A percentile compares a stretch with the other conserved stretches of the same genome.
phyloP scores from a whole-genome alignment of 176 grass and related monocot species.

The Rhynchospora pubera region DNA sequence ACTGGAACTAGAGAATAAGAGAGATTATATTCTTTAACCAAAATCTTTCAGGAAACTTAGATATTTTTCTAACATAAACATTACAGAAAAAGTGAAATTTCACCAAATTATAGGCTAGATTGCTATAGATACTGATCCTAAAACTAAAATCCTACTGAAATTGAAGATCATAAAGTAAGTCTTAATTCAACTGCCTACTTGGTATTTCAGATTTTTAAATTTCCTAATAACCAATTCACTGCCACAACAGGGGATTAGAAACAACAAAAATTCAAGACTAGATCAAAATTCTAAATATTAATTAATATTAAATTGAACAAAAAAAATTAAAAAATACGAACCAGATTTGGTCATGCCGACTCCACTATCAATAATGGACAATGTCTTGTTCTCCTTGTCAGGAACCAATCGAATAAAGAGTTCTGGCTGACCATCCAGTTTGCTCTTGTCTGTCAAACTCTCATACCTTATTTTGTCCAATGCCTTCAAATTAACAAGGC shows the following conservation, averaged over 20 bases:
- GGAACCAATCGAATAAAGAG: slow-evolving; percentile 35
- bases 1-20: not conserved
- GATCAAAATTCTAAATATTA: not conserved
- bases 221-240: not conserved
- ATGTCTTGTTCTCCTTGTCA: slow-evolving; percentile 28
- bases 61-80: not conserved
- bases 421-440: slow-evolving; percentile 34
- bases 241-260: not conserved
- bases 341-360: slow-evolving; percentile 30
- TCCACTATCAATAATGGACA: slow-evolving; percentile 32
- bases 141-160: not conserved
- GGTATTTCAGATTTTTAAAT: not conserved
- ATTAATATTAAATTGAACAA: not conserved
- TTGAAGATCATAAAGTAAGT: not conserved
- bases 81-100: not conserved
- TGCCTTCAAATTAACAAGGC: slow-evolving; percentile 11
- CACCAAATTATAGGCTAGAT: not conserved
- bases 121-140: not conserved
- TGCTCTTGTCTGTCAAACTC: slow-evolving; percentile 39
- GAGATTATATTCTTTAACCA: not conserved
- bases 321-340: not conserved
- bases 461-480: slow-evolving; percentile 36
- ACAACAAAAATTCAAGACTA: not conserved
- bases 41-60: too few species aligned
- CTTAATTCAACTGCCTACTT: not conserved